Evolutionary conservation across 169 alveolate genomes (phyloP), one percentile per base, ranked within the genome.

Genomic region (Plasmodium gonderi): DNA sequence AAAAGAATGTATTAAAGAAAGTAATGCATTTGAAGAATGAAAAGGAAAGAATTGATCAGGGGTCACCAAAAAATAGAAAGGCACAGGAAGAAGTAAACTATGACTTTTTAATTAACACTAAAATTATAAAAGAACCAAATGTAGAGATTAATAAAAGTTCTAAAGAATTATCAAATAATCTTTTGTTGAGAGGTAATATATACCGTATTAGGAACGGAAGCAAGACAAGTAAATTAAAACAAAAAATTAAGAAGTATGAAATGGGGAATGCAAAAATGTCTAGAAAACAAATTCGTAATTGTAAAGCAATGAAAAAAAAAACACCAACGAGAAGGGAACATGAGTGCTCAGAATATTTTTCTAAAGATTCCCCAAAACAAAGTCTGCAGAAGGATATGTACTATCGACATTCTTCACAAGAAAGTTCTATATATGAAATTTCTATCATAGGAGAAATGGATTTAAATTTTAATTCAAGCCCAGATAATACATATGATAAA

Each of bases 401-500:
- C 68, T 51, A 14, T 3, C 31, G 6, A 29, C 14, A n/a, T 8
- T 79, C 36, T n/a, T 79, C 90, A 20, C 20, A 67, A 20, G 90
- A 79, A 79, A 79, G 67, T 54, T 79, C 90, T 23, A 14, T 64
- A 14, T 79, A 79, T 31, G 91, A 82, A 68, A 36, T 82, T 45
- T 82, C 91, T 31, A 44, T 82, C 29, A 23, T 51, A 23, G 91
- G 91, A 1, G 91, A 82, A 38, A 23, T 82, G 75, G 78, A 69
- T 51, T 12, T 82, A 29, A 82, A 69, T 51, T 82, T 42, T 82
- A 69, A 82, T 8, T 69, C 54, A 40, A 54, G 72, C n/a, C 20
- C 68, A 2, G 33, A 47, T 69, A 74, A 23, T 36, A 42, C 36
- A 38, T n/a, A 29, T 26, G 78, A 4, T 3, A 51, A 51, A 6